Evolutionary conservation across 2,329 filamentous ascomycete species (phyloP).

Genomic region (Cladosporium phlei): DNA sequence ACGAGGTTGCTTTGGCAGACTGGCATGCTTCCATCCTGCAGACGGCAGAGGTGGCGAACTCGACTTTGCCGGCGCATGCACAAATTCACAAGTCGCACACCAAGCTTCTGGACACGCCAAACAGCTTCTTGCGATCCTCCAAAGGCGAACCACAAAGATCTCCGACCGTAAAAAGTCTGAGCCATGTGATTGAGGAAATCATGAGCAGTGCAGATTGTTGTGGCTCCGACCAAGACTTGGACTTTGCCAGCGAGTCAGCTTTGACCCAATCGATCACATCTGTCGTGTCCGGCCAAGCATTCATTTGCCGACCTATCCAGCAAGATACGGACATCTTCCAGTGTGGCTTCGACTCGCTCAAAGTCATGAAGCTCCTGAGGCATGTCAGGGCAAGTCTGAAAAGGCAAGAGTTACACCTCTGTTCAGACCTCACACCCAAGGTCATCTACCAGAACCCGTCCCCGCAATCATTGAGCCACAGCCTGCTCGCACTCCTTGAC

Average conservation of each 20-base stretch:
- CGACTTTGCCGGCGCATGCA: slow-evolving; percentile 36
- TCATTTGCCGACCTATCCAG: not conserved
- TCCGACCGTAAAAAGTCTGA: slow-evolving; percentile 8
- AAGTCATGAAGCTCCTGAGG: not conserved
- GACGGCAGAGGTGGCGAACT: slow-evolving; percentile 42
- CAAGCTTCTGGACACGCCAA: slow-evolving; percentile 24
- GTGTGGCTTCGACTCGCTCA: not conserved
- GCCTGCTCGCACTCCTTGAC: too few species aligned
- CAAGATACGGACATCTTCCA: not conserved
- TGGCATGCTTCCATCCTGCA: slow-evolving; percentile 45
- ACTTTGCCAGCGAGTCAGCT: not conserved
- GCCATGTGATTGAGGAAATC: not conserved
- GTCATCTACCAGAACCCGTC: slow-evolving; percentile 39
- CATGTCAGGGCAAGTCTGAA: not conserved
- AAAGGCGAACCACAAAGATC: slow-evolving; percentile 16
- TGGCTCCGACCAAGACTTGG: not conserved
- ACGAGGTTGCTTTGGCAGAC: slow-evolving; percentile 5
- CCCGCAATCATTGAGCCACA: too few species aligned
- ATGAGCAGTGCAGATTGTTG: not conserved
- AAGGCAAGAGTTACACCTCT: slow-evolving; percentile 37
- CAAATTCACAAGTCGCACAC: slow-evolving; percentile 42
- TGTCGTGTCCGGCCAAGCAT: not conserved
- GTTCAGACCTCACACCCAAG: slow-evolving; percentile 45
- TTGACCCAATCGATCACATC: not conserved
- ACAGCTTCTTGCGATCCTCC: slow-evolving; percentile 14